phyloP scores from a whole-genome alignment of 169 alveolate species.

The Toxoplasma gondii region DNA sequence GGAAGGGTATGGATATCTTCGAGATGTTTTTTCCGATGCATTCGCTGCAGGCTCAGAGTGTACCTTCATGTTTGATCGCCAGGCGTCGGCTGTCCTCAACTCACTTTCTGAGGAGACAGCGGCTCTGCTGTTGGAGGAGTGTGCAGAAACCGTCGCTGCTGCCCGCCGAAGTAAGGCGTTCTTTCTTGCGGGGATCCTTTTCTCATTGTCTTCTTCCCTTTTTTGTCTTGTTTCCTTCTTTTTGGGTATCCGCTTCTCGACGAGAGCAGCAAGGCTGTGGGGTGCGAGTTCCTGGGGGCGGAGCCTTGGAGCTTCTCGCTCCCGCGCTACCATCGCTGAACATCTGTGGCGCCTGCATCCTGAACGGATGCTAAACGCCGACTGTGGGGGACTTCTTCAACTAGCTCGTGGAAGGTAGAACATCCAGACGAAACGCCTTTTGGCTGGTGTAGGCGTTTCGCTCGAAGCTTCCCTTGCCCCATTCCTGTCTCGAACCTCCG shows the following conservation, averaged over 20 bases:
- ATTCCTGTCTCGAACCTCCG: too few relatives aligned
- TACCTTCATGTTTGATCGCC: conserved; percentile 3
- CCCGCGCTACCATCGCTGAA: too few relatives aligned
- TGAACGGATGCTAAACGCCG: too few relatives aligned
- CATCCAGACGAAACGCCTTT: too few relatives aligned
- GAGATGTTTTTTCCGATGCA: not conserved
- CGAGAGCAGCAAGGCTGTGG: not conserved
- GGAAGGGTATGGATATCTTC: too few relatives aligned
- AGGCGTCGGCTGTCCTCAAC: not conserved
- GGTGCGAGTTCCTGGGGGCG: not conserved
- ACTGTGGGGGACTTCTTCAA: too few relatives aligned
- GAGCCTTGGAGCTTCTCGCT: not conserved
- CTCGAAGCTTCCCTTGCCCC: too few relatives aligned
- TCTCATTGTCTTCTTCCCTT: not conserved
- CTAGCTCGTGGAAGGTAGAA: too few relatives aligned
- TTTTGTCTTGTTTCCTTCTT: not conserved
- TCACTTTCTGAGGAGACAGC: not conserved
- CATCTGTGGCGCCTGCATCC: too few relatives aligned
- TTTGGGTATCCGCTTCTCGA: not conserved
- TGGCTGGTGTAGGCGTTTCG: too few relatives aligned
- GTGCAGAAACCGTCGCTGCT: not conserved
- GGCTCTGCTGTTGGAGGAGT: not conserved
- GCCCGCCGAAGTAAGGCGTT: not conserved
- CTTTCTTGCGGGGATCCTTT: too few relatives aligned
- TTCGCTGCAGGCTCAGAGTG: not conserved